phyloP scores from a whole-genome alignment of 441 rosid genomes.

The Jatropha multifida region DNA sequence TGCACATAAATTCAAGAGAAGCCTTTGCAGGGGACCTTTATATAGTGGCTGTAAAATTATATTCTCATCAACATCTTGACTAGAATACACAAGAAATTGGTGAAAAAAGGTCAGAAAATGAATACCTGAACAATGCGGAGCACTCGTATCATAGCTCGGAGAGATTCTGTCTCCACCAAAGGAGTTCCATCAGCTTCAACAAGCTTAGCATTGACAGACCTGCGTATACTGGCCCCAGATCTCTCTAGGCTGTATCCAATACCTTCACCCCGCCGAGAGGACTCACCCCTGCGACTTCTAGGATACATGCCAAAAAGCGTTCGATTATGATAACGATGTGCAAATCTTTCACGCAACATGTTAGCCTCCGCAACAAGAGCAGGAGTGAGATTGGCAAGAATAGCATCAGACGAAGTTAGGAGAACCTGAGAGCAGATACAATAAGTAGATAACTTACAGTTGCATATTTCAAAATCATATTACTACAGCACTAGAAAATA shows the following conservation, averaged over 20 bases:
- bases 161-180: slow-evolving; percentile 77
- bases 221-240: slow-evolving; percentile 63
- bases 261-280: slow-evolving; percentile 88
- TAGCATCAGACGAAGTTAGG: slow-evolving; percentile 93
- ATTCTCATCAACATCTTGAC: slow-evolving; percentile 17
- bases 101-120: slow-evolving; percentile 13
- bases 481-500: slow-evolving; percentile 15
- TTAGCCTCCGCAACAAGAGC: slow-evolving; percentile 99
- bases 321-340: slow-evolving; percentile 87
- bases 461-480: slow-evolving; percentile 5
- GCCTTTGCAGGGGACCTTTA: slow-evolving; percentile 95
- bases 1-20: slow-evolving; percentile 88
- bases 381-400: slow-evolving; percentile 98
- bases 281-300: slow-evolving; percentile 92
- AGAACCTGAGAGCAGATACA: slow-evolving; percentile 62
- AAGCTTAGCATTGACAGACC: slow-evolving; percentile 61
- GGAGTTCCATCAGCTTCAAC: slow-evolving; percentile 95
- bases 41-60: slow-evolving; percentile 74
- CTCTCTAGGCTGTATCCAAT: slow-evolving; percentile 66
- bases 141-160: slow-evolving; percentile 84
- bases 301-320: slow-evolving; percentile 93
- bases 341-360: slow-evolving; percentile 97
- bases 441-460: slow-evolving; percentile 2
- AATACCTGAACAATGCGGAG: slow-evolving; percentile 94
- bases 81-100: slow-evolving; percentile 8